phyloP scores from a whole-genome alignment of 345 rosid genomes.

The Salix dunnii region DNA sequence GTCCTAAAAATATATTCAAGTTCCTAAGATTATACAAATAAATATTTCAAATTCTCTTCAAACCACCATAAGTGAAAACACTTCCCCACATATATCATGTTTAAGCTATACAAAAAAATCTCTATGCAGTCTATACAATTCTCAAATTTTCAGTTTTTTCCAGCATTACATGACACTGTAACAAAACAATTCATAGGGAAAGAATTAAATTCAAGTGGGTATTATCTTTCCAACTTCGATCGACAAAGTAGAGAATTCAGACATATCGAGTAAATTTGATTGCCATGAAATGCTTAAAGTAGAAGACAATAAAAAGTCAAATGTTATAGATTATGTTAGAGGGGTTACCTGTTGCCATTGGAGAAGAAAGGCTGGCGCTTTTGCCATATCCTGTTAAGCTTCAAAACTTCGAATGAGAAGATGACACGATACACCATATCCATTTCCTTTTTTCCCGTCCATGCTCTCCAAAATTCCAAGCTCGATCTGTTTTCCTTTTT shows the following conservation, averaged over 20 bases:
- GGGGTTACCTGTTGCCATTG: constrained; percentile 11
- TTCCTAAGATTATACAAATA: neutral
- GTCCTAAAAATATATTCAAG: neutral
- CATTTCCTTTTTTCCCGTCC: constrained; percentile 2
- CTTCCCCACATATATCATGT: no score
- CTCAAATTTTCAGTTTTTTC: no score
- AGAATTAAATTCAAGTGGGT: no score
- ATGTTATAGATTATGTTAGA: neutral
- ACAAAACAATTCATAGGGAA: no score
- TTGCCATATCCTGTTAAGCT: neutral
- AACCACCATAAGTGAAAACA: neutral
- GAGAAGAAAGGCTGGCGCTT: neutral
- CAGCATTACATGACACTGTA: no score
- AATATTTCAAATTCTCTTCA: neutral
- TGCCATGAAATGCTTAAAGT: neutral
- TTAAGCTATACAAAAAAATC: no score
- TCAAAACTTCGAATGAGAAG: constrained; percentile 13
- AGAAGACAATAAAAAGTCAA: neutral
- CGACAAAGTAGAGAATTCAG: no score
- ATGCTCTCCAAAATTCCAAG: constrained; percentile 5
- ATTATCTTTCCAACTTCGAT: no score
- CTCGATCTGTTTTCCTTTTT: no score
- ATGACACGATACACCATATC: constrained; percentile 27
- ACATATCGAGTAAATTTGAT: no score
- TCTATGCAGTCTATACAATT: no score